Conservation (phyloP, 2,329 filamentous ascomycete genomes). For the Furcasterigmium sp. region DNA sequence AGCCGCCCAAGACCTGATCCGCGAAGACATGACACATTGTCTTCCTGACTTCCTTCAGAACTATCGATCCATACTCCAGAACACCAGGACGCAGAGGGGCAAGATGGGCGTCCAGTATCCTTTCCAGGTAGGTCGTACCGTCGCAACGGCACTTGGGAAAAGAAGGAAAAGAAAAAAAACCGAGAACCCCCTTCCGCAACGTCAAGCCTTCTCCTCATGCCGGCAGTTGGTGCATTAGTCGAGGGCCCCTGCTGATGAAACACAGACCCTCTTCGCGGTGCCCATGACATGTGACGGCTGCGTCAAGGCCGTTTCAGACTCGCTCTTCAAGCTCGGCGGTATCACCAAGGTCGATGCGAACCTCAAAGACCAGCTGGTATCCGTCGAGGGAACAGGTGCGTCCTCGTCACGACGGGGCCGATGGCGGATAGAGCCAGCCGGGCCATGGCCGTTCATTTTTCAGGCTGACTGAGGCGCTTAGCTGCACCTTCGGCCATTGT, state of each 20-base stretch:
- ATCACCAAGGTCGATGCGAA: slow-evolving; percentile 80
- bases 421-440: too few relatives aligned
- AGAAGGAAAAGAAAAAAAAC: not conserved
- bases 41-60: slow-evolving; percentile 11
- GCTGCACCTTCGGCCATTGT: slow-evolving; percentile 88
- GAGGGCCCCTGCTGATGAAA: slow-evolving; percentile 25
- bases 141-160: not conserved
- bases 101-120: slow-evolving; percentile 17
- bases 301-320: slow-evolving; percentile 77
- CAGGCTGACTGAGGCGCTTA: slow-evolving; percentile 18
- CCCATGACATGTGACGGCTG: slow-evolving; percentile 88
- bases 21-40: slow-evolving; percentile 9
- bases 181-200: not conserved
- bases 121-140: slow-evolving; percentile 14
- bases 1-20: not conserved
- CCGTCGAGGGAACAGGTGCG: slow-evolving; percentile 75
- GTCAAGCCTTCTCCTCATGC: not conserved
- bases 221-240: slow-evolving; percentile 8
- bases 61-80: slow-evolving; percentile 9
- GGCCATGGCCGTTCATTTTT: too few relatives aligned
- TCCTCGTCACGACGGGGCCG: not conserved
- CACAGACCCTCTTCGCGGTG: slow-evolving; percentile 87
- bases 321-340: slow-evolving; percentile 71
- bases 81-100: slow-evolving; percentile 4
- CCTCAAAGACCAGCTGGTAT: slow-evolving; percentile 76